phyloP scores from a whole-genome alignment of 2,329 filamentous ascomycete species.

The Colletotrichum sp. region DNA sequence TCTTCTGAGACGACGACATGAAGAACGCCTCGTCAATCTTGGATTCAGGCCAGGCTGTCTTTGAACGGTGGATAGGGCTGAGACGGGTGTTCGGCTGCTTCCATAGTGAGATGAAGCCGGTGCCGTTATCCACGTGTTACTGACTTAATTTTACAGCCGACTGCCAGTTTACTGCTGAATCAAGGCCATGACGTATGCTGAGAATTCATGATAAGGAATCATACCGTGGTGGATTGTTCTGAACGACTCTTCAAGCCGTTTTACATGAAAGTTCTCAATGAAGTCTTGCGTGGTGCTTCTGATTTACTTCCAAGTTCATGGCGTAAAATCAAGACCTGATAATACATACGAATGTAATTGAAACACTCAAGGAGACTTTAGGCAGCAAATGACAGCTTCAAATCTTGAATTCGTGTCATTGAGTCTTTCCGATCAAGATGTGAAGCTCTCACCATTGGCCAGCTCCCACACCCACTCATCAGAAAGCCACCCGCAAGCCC shows the following conservation, averaged over 20 bases:
- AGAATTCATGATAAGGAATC: neutral
- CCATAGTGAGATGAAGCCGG: neutral
- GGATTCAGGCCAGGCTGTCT: neutral
- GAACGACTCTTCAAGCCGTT: neutral
- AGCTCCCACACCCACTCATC: neutral
- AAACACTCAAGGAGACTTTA: too few species aligned
- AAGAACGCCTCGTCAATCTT: neutral
- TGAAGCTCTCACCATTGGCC: neutral
- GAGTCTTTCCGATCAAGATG: neutral
- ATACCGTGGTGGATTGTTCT: neutral
- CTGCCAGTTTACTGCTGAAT: fast-evolving
- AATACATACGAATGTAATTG: too few species aligned
- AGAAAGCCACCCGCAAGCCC: neutral
- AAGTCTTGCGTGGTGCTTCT: neutral
- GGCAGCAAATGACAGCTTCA: neutral
- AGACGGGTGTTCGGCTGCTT: neutral
- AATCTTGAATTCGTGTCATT: neutral
- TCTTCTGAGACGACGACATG: neutral
- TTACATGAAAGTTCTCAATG: neutral
- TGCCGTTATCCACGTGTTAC: neutral
- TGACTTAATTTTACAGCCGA: neutral
- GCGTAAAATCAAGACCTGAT: too few species aligned
- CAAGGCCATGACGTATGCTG: neutral
- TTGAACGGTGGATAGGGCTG: neutral
- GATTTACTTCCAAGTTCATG: too few species aligned